Percentiles rank a stretch among this genome's conserved stretches.
Conservation (phyloP, 2,329 filamentous ascomycete species). For the Aspergillus fumigatiaffinis region DNA sequence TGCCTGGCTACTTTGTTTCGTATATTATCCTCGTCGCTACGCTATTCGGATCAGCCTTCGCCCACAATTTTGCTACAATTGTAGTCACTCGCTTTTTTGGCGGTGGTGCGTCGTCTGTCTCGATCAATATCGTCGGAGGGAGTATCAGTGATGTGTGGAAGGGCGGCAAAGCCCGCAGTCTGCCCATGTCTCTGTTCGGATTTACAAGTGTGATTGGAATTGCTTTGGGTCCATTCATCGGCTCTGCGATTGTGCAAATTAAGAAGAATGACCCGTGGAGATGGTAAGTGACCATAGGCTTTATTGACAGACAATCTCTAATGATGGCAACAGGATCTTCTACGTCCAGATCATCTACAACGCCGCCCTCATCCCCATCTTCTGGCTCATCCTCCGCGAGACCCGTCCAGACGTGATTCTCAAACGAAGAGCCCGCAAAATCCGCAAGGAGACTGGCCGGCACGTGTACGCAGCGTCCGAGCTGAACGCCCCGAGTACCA, state of each 20-base stretch:
- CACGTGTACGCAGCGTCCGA: slow-evolving; percentile 25
- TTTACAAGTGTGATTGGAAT: slow-evolving; percentile 43
- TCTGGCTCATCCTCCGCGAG: slow-evolving; percentile 41
- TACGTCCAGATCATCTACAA: slow-evolving; percentile 45
- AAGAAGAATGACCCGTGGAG: slow-evolving; percentile 35
- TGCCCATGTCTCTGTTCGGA: slow-evolving; percentile 43
- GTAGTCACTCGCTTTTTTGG: slow-evolving; percentile 44
- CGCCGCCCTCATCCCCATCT: slow-evolving; percentile 37
- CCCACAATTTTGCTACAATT: slow-evolving; percentile 44
- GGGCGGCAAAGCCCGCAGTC: slow-evolving; percentile 35
- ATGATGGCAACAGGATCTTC: slow-evolving; percentile 36
- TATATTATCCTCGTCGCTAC: slow-evolving; percentile 42
- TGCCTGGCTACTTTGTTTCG: slow-evolving; percentile 42
- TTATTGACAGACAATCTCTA: not conserved
- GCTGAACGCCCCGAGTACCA: slow-evolving; percentile 18
- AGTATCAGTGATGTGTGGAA: slow-evolving; percentile 37
- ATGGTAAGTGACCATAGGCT: slow-evolving; percentile 28
- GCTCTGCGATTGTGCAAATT: slow-evolving; percentile 36
- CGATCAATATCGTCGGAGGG: slow-evolving; percentile 39
- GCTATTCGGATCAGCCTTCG: slow-evolving; percentile 41
- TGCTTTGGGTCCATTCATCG: slow-evolving; percentile 44
- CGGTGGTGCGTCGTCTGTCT: slow-evolving; percentile 41
- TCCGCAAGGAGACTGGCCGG: slow-evolving; percentile 32
- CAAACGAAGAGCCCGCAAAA: slow-evolving; percentile 34
- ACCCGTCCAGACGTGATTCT: slow-evolving; percentile 43